Evolutionary conservation across 73 alveolate species (phyloP), one percentile per base, ranked within the genome.

Genomic region (Paramecium sonneborni): DNA sequence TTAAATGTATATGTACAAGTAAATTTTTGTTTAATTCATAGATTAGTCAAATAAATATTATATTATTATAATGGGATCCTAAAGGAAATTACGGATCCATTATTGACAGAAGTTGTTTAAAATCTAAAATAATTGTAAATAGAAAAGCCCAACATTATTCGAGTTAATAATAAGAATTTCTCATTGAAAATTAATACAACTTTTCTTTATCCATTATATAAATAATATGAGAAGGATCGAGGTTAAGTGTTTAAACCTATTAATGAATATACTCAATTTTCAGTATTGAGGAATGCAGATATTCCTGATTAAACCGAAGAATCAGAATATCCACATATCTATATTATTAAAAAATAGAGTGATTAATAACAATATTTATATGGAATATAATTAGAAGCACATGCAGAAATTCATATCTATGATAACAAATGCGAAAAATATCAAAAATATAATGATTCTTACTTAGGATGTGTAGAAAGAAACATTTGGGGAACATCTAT

Each of bases 401-500:
- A 79, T 23, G 70, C 76, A 14, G 90, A 79, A 79, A 79, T 79
- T 6, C 21, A 30, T 2, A 39, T 79, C 1, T 79, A 14, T 41
- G 74, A 46, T 79, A 18, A 26, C 18, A 39, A 38, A 43, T 79
- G 90, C 23, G 76, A 79, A 6, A 79, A 44, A 79, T 79, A 79
- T 12, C 18, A 23, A 6, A 79, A 79, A 79, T 79, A 23, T 44
- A 79, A 79, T 46, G 90, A 79, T 12, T 62, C 46, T 21, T 95
- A 82, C 56, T 8, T 95, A 41, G 97, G 96, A 3, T 24, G 70
- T 20, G 55, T 95, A 0, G 67, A 57, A 44, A 93, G 96, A 23
- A 95, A 95, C 35, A 92, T 95, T 95, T 88, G 96, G 93, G 98
- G 98, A 18, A 95, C 98, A 1, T 89, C 93, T 3, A 93, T 95